These are phyloP conservation scores for Lactarius hengduanensis DNA, from an alignment of 768 basidiomycete species.

Conservation along the genomic window DNA sequence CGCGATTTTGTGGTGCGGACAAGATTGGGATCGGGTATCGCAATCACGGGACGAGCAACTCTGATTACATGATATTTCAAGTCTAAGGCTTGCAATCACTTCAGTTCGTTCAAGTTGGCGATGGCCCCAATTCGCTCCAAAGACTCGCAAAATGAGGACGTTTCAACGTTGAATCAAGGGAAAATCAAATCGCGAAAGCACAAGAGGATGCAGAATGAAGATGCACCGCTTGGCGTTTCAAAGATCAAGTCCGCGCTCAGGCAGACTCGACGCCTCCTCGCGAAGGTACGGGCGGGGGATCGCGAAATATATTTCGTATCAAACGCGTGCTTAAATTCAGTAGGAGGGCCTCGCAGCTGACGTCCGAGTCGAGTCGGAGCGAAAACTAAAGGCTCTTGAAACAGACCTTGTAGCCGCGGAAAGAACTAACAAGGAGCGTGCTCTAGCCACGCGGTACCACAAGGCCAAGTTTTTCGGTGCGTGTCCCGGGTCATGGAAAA, in stretches of 20 bases:
- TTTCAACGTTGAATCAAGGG: constrained; percentile 4
- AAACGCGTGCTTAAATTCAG: neutral
- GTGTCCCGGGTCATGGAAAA: constrained; percentile 24
- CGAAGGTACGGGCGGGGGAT: constrained; percentile 52
- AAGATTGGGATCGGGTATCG: neutral
- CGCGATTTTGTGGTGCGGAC: neutral
- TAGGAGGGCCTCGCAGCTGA: constrained; percentile 84
- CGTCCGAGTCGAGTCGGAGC: constrained; percentile 76
- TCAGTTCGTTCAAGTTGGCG: neutral
- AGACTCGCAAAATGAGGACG: neutral
- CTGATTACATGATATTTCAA: neutral
- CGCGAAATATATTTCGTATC: neutral
- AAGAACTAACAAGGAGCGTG: constrained; percentile 61
- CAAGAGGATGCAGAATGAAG: neutral
- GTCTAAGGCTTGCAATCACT: neutral
- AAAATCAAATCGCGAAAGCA: neutral
- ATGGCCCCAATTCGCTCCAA: constrained; percentile 26
- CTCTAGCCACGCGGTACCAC: constrained; percentile 77
- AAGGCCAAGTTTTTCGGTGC: constrained; percentile 93
- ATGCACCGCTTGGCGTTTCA: constrained; percentile 62
- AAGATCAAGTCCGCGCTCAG: constrained; percentile 84
- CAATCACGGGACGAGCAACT: neutral
- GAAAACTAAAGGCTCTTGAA: constrained; percentile 72
- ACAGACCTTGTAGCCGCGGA: constrained; percentile 68
- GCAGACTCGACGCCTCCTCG: constrained; percentile 78